Evolutionary conservation across 2,329 filamentous ascomycete genomes (phyloP), one percentile per base, ranked within the genome.

Genomic region (Paracorniculantispora psalliotae): DNA sequence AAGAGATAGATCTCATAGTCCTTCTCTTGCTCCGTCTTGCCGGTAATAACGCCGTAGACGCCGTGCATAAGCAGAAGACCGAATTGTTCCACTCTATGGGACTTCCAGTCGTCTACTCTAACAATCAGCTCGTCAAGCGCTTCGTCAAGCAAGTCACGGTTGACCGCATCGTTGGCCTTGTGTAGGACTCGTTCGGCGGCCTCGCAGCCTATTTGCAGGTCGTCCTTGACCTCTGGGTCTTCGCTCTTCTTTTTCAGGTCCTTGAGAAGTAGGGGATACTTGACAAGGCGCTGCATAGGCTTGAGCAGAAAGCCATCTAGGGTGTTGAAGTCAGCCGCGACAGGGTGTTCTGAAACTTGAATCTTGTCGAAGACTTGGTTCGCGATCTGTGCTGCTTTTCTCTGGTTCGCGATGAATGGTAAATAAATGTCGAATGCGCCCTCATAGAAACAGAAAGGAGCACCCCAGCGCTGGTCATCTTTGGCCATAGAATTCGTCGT

Each of bases 1-100:
- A 99, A 99, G 30, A 99, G 86, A 74, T 96, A 99, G 62, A 99
- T 96, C 73, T 96, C 93, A 72, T 97, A 99, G 90, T 97, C 92
- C 81, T 93, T 89, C 76, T 96, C 92, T 66, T 91, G 87, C 61
- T 97, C 93, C 68, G 87, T 96, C 74, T 90, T 89, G 65, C 88
- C 88, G 25, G 96, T 97, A 33, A 96, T 79, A 43, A 99, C 93
- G 0, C 90, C 92, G 73, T 96, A 96, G 30, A 92, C 89, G 35
- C 94, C 94, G 66, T 96, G 90, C 25, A 96, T 80, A 33, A 99
- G 80, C 21, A 99, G 79, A 57, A 92, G 89, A 43, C 94, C 94
- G 67, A 99, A 97, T n/a, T 89, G 85, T 62, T 96, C 90, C 28
- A 97, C 87, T 61, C 88, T 86, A 70, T 97, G 90, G 55, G 89